Evolutionary conservation across 2,329 filamentous ascomycete species (phyloP).

Genomic region (Diaporthe sp.): DNA sequence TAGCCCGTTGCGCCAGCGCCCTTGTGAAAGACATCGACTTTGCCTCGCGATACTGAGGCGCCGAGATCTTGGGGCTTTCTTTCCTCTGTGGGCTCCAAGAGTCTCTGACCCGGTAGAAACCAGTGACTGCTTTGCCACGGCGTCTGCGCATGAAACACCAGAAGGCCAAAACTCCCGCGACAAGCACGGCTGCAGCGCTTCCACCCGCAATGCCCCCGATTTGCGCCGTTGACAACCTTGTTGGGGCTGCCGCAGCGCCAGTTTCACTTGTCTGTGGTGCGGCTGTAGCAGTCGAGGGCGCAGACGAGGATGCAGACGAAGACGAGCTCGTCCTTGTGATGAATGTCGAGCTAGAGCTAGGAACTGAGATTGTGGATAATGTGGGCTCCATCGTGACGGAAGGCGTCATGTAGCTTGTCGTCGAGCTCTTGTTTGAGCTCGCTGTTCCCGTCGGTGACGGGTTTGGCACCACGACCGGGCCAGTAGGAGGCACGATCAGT

Average conservation of each 20-base stretch:
- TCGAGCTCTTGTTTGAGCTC: slow-evolving; percentile 33
- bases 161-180: slow-evolving; percentile 55
- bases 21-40: slow-evolving; percentile 38
- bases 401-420: slow-evolving; percentile 30
- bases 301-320: slow-evolving; percentile 27
- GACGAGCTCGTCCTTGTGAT: slow-evolving; percentile 75
- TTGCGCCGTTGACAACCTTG: slow-evolving; percentile 51
- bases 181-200: slow-evolving; percentile 57
- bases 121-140: neutral
- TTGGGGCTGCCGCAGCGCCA: neutral
- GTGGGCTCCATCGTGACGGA: slow-evolving; percentile 30
- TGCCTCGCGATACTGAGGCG: slow-evolving; percentile 48
- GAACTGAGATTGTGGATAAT: neutral
- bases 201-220: slow-evolving; percentile 70
- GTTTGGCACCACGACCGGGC: slow-evolving; percentile 45
- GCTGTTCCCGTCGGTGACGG: slow-evolving; percentile 35
- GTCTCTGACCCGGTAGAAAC: slow-evolving; percentile 50
- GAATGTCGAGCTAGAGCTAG: slow-evolving; percentile 59
- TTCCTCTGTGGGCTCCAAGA: slow-evolving; percentile 46
- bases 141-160: slow-evolving; percentile 23
- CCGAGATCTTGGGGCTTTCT: slow-evolving; percentile 54
- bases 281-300: neutral
- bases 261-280: slow-evolving; percentile 18
- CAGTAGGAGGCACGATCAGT: slow-evolving; percentile 53
- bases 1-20: slow-evolving; percentile 40